A percentile compares a stretch with the other conserved stretches of the same genome.
These are phyloP conservation scores for Toxoplasma gondii DNA, from an alignment of 169 alveolate species.

Conservation along the genomic window DNA sequence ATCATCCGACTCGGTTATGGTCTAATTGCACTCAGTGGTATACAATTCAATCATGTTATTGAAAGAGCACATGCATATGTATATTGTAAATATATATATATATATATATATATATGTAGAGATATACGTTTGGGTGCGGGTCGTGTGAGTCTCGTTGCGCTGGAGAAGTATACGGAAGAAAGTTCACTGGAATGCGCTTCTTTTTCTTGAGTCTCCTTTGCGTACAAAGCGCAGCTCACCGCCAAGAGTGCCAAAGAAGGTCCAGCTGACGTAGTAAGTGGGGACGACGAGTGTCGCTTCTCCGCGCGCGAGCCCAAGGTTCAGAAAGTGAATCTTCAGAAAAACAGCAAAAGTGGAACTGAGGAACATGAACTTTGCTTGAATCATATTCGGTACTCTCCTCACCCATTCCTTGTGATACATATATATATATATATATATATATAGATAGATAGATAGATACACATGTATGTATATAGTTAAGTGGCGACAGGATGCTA, in stretches of 20 bases:
- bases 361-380: not conserved
- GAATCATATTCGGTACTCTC: not conserved
- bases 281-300: constrained; percentile 87
- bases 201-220: not conserved
- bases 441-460: not conserved
- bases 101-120: not conserved
- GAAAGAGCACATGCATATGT: not conserved
- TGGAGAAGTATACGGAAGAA: no score
- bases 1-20: no score
- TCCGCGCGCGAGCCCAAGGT: constrained; percentile 83
- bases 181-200: no score
- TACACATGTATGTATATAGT: not conserved
- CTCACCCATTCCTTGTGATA: not conserved
- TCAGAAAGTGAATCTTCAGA: constrained; percentile 79
- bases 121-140: no score
- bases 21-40: no score
- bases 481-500: not conserved
- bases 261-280: constrained; percentile 85
- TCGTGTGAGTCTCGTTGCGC: no score
- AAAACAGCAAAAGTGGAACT: not conserved
- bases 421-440: constrained; percentile 3
- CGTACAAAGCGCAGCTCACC: constrained; percentile 61
- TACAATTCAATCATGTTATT: no score
- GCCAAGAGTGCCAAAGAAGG: constrained; percentile 85
- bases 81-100: not conserved